A percentile compares a stretch with the other conserved stretches of the same genome.
Evolutionary conservation across 495 filamentous ascomycete genomes (phyloP).

Genomic region (Xylaria bambusicola): DNA sequence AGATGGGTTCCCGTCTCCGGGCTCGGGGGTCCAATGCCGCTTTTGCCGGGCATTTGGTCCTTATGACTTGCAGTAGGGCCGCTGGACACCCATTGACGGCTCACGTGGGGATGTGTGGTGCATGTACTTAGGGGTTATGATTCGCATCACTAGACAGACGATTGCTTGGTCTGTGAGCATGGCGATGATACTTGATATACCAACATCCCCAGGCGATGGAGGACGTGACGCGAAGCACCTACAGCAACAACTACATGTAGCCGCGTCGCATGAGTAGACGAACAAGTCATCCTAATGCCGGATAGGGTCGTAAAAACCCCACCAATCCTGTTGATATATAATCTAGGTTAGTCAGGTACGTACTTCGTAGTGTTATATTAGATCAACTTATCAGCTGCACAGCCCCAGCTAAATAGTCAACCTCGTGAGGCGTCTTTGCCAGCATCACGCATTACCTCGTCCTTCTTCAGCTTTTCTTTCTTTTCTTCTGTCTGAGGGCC

Average conservation of each 20-base stretch:
- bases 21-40: neutral
- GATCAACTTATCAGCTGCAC: neutral
- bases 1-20: neutral
- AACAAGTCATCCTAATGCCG: too few relatives aligned
- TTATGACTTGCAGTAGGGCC: constrained; percentile 13
- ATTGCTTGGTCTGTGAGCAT: neutral
- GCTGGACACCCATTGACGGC: neutral
- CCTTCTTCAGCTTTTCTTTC: constrained; percentile 11
- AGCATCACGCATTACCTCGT: neutral
- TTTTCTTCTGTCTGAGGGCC: too few relatives aligned
- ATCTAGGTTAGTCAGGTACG: too few relatives aligned
- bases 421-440: constrained; percentile 8
- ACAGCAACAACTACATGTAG: too few relatives aligned
- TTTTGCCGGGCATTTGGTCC: neutral
- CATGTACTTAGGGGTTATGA: too few relatives aligned
- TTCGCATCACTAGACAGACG: neutral
- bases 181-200: too few relatives aligned
- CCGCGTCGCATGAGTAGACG: too few relatives aligned
- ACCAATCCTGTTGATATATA: neutral
- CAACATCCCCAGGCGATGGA: too few relatives aligned
- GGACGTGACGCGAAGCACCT: too few relatives aligned
- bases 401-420: constrained; percentile 13
- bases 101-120: neutral
- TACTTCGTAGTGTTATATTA: neutral
- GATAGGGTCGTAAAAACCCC: neutral